Conservation (phyloP, 768 basidiomycete species). For the Postia placenta region DNA sequence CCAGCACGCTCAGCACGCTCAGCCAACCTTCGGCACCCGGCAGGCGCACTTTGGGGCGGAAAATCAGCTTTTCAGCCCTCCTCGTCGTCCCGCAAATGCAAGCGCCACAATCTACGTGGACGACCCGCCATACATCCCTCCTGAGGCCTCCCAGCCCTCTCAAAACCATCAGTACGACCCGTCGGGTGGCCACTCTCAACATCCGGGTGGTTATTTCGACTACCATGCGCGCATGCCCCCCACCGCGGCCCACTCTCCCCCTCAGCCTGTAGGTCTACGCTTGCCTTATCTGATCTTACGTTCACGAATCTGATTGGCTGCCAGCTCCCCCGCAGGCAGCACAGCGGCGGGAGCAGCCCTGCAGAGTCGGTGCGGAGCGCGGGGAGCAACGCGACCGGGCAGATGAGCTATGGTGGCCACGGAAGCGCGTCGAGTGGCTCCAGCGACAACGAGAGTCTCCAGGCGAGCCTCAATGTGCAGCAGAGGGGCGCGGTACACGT, state of each 20-base stretch:
- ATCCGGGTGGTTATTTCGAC: neutral
- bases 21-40: slow-evolving; percentile 5
- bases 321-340: slow-evolving; percentile 2
- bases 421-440: slow-evolving; percentile 13
- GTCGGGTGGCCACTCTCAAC: slow-evolving; percentile 5
- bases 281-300: slow-evolving; percentile 12
- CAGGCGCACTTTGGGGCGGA: slow-evolving; percentile 8
- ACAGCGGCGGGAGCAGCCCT: slow-evolving; percentile 13
- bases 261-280: slow-evolving; percentile 6
- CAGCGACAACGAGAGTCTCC: slow-evolving; percentile 2
- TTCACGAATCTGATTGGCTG: slow-evolving; percentile 6
- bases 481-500: slow-evolving; percentile 3
- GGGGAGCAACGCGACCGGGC: slow-evolving; percentile 11
- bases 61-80: slow-evolving; percentile 5
- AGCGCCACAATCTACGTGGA: slow-evolving; percentile 13
- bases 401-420: slow-evolving; percentile 4
- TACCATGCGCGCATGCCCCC: slow-evolving; percentile 3
- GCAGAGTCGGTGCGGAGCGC: slow-evolving; percentile 7
- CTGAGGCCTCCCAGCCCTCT: slow-evolving; percentile 2
- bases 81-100: slow-evolving; percentile 2
- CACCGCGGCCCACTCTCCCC: slow-evolving; percentile 8
- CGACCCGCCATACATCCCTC: slow-evolving; percentile 15
- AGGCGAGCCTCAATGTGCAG: neutral
- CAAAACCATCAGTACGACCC: slow-evolving; percentile 5
- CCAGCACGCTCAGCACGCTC: slow-evolving; percentile 6